A percentile compares a stretch with the other conserved stretches of the same genome.
Conservation (phyloP, 441 rosid genomes). For the Dalechampia spathulata region DNA sequence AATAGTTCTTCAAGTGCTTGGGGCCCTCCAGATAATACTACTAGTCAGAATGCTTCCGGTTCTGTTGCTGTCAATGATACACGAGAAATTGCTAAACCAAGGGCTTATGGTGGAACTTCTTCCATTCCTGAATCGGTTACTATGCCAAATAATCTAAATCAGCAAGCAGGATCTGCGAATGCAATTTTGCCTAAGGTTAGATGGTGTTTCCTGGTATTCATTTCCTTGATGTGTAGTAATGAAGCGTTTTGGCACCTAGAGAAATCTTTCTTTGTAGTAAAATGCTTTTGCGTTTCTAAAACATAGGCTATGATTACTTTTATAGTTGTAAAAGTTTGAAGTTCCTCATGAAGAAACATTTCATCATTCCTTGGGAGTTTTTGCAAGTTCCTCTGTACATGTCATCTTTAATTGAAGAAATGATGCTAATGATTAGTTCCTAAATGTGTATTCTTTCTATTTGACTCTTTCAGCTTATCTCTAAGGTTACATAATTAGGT, state of each 20-base stretch:
- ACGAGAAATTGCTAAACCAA: constrained; percentile 29
- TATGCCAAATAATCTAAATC: constrained; percentile 29
- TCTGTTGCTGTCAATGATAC: constrained; percentile 22
- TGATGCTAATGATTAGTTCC: no score
- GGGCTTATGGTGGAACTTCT: constrained; percentile 38
- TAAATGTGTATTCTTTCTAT: no score
- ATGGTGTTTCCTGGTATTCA: no score
- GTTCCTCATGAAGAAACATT: no score
- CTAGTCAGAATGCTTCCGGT: constrained; percentile 29
- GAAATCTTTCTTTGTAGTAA: neutral
- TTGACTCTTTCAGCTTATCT: no score
- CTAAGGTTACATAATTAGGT: no score
- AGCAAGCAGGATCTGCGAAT: constrained; percentile 33
- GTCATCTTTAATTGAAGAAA: no score
- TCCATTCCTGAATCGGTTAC: constrained; percentile 42
- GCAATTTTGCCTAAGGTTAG: constrained; percentile 58
- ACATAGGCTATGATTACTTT: no score
- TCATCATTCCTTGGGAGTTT: no score
- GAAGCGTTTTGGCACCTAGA: neutral
- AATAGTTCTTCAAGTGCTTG: constrained; percentile 26
- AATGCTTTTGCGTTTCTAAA: neutral
- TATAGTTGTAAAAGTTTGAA: no score
- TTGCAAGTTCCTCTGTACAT: no score
- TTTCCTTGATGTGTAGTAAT: constrained; percentile 5
- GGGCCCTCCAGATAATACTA: constrained; percentile 27